phyloP scores from a whole-genome alignment of 306 rosid species.

The Prunus mume region DNA sequence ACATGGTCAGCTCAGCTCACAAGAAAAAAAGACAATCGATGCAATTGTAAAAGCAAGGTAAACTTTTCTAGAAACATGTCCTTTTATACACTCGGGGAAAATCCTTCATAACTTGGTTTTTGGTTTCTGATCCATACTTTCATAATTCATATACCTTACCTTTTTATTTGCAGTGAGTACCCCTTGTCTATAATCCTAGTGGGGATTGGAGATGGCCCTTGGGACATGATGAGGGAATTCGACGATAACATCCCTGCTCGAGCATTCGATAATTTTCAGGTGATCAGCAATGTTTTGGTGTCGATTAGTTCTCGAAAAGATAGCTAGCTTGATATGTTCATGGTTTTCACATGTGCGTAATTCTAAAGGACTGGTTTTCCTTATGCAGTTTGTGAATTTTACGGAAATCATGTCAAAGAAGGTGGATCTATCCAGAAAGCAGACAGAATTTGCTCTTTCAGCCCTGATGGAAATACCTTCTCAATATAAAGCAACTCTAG shows the following conservation, averaged over 20 bases:
- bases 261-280: constrained; percentile 88
- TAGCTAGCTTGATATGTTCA: neutral
- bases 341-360: constrained; percentile 13
- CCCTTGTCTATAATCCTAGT: constrained; percentile 84
- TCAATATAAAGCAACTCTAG: constrained; percentile 85
- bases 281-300: constrained; percentile 17
- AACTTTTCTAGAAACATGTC: neutral
- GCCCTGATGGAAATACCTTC: constrained; percentile 96
- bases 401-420: constrained; percentile 69
- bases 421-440: constrained; percentile 46
- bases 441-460: constrained; percentile 69
- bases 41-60: constrained; percentile 95
- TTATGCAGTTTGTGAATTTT: constrained; percentile 73
- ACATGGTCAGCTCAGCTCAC: constrained; percentile 61
- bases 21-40: constrained; percentile 72
- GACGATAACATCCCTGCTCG: constrained; percentile 88
- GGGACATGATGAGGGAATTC: constrained; percentile 89
- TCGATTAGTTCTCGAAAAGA: neutral
- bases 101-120: neutral
- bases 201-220: constrained; percentile 97
- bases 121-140: constrained; percentile 1
- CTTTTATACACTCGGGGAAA: neutral
- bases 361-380: constrained; percentile 13
- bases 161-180: constrained; percentile 51
- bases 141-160: constrained; percentile 14